Evolutionary conservation across 2,329 filamentous ascomycete genomes (phyloP).

Genomic region (Colletotrichum paranaense): DNA sequence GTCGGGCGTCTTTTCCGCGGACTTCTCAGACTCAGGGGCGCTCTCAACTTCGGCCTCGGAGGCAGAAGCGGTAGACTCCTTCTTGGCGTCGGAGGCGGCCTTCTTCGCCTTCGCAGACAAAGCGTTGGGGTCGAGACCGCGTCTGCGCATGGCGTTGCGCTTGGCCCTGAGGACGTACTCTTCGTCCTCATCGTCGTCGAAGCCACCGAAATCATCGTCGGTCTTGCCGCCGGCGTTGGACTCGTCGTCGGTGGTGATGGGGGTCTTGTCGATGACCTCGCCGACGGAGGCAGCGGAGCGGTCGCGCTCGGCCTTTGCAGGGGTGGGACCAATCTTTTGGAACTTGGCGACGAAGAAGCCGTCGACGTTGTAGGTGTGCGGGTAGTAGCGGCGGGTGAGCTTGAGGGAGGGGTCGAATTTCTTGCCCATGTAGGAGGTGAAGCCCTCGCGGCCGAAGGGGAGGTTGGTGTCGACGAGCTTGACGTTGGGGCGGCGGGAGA

Average conservation of each 20-base stretch:
- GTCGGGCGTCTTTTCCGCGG: constrained; percentile 26
- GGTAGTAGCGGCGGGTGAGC: constrained; percentile 87
- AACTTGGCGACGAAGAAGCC: constrained; percentile 99
- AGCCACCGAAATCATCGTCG: constrained; percentile 73
- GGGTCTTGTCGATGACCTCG: constrained; percentile 75
- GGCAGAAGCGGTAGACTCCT: constrained; percentile 11
- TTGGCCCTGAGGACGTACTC: constrained; percentile 79
- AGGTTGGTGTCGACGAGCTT: constrained; percentile 92
- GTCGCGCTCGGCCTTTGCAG: constrained; percentile 57
- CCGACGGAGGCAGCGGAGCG: constrained; percentile 45
- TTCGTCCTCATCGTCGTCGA: constrained; percentile 79
- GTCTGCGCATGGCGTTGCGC: constrained; percentile 77
- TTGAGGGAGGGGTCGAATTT: constrained; percentile 88
- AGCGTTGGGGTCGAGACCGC: constrained; percentile 78
- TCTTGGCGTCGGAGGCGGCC: constrained; percentile 18
- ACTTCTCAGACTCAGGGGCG: constrained; percentile 28
- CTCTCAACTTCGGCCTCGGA: constrained; percentile 21
- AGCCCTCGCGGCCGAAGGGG: constrained; percentile 91
- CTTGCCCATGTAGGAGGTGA: constrained; percentile 91
- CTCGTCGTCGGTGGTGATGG: constrained; percentile 64
- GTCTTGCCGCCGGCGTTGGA: constrained; percentile 47
- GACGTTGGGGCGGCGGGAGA: constrained; percentile 92
- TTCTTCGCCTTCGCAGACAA: constrained; percentile 47
- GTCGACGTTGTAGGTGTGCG: constrained; percentile 93
- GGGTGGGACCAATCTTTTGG: constrained; percentile 88